Conservation (phyloP, 495 filamentous ascomycete genomes). For the Polyplosphaeria fusca region DNA sequence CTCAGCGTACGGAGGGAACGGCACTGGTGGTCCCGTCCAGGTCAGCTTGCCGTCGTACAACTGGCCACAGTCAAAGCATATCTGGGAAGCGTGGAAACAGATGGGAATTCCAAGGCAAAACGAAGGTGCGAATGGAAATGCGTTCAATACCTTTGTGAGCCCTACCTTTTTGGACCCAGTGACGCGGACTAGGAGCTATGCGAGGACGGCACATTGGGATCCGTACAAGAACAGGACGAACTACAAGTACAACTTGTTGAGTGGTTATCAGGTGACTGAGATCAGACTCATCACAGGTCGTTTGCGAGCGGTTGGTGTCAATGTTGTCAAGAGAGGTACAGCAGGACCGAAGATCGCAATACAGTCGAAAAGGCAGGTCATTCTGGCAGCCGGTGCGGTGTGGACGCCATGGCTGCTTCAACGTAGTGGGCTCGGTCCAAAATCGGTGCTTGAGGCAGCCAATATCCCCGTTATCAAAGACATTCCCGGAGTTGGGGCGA, state of each 20-base stretch:
- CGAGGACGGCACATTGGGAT: constrained; percentile 2
- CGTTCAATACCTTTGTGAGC: no score
- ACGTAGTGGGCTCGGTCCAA: constrained; percentile 20
- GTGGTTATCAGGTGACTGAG: constrained; percentile 4
- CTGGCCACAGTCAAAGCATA: constrained; percentile 41
- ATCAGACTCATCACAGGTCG: constrained; percentile 26
- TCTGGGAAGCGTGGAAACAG: constrained; percentile 20
- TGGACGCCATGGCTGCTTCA: constrained; percentile 26
- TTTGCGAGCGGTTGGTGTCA: constrained; percentile 38
- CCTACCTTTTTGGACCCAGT: not conserved
- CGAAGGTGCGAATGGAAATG: constrained; percentile 2
- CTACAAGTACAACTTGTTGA: constrained; percentile 13
- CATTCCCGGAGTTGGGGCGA: constrained; percentile 19
- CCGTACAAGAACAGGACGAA: not conserved
- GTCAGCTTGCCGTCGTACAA: constrained; percentile 45
- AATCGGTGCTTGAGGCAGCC: constrained; percentile 19
- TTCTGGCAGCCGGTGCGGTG: constrained; percentile 26
- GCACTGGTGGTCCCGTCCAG: constrained; percentile 44
- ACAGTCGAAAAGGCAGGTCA: constrained; percentile 53
- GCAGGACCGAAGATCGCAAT: constrained; percentile 33
- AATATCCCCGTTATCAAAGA: constrained; percentile 6
- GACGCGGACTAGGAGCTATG: not conserved
- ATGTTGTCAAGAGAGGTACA: constrained; percentile 23
- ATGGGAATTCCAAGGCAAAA: not conserved
- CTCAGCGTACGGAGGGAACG: constrained; percentile 41